Conservation (phyloP, 768 basidiomycete species). For the Clitopilus hobsonii region DNA sequence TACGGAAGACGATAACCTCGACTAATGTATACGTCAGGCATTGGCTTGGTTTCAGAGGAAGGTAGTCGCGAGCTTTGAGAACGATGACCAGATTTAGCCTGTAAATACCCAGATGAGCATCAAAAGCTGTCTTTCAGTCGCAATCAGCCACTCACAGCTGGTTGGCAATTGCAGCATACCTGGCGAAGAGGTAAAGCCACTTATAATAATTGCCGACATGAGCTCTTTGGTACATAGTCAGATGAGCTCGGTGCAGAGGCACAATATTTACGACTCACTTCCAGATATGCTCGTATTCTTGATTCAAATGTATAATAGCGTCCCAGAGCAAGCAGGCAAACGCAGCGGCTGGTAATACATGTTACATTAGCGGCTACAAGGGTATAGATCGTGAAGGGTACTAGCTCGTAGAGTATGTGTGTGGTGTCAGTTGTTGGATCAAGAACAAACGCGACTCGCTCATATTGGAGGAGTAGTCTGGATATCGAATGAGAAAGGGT, state of each 20-base stretch:
- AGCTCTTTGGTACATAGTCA: background rate
- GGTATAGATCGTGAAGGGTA: background rate
- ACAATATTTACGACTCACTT: background rate
- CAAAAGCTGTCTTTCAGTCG: no score
- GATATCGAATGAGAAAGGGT: background rate
- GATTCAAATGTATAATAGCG: background rate
- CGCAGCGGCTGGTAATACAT: background rate
- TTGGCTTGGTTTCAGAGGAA: background rate
- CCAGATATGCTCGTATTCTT: conserved; percentile 1
- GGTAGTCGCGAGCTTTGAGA: background rate
- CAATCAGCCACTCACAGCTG: background rate
- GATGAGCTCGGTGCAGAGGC: background rate
- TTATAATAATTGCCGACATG: background rate
- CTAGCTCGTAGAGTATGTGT: background rate
- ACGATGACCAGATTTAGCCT: background rate
- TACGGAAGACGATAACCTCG: background rate
- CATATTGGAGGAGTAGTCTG: background rate
- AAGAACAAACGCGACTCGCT: background rate
- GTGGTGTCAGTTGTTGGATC: background rate
- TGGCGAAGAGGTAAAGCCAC: background rate
- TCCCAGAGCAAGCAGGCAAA: background rate
- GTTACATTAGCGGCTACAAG: background rate
- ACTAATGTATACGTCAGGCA: background rate
- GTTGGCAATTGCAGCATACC: background rate
- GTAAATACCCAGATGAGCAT: no score